These are phyloP conservation scores for Thelonectria olida DNA, from an alignment of 2,329 filamentous ascomycete genomes.

Conservation along the genomic window DNA sequence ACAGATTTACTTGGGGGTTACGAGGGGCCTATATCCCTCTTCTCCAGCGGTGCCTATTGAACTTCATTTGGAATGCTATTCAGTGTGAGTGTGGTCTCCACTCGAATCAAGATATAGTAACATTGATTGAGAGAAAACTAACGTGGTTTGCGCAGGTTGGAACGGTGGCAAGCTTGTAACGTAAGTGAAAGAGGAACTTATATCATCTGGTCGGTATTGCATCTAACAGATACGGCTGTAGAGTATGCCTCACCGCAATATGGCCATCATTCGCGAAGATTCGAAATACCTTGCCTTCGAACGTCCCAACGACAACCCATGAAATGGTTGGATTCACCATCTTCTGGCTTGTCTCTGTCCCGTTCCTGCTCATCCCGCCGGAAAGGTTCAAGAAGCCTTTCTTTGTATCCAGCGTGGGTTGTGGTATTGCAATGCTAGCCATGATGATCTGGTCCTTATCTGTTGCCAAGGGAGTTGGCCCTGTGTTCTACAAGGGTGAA, in stretches of 20 bases:
- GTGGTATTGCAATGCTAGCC: conserved; percentile 54
- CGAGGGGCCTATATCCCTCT: conserved; percentile 58
- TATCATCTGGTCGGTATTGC: too few species aligned
- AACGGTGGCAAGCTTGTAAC: conserved; percentile 3
- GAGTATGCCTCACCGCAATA: background rate
- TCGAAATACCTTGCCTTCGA: conserved; percentile 48
- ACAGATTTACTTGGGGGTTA: conserved; percentile 58
- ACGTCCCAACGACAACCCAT: conserved; percentile 49
- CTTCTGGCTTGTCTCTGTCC: conserved; percentile 55
- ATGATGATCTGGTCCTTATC: conserved; percentile 60
- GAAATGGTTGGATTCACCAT: conserved; percentile 56
- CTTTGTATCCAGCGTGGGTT: conserved; percentile 53
- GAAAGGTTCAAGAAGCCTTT: conserved; percentile 60
- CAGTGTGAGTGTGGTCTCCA: conserved; percentile 44
- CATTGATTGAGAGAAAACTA: background rate
- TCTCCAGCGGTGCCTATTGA: conserved; percentile 56
- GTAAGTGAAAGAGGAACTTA: background rate
- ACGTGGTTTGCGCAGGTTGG: background rate
- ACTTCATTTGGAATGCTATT: conserved; percentile 60
- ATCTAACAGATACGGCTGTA: background rate
- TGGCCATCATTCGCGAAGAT: conserved; percentile 4
- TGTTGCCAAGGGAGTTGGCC: conserved; percentile 53
- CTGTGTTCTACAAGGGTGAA: conserved; percentile 48
- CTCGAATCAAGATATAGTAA: accelerated
- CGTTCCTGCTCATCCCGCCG: conserved; percentile 57